phyloP scores from a whole-genome alignment of 805 yeast genomes.

The Dipodascus geniculatus region DNA sequence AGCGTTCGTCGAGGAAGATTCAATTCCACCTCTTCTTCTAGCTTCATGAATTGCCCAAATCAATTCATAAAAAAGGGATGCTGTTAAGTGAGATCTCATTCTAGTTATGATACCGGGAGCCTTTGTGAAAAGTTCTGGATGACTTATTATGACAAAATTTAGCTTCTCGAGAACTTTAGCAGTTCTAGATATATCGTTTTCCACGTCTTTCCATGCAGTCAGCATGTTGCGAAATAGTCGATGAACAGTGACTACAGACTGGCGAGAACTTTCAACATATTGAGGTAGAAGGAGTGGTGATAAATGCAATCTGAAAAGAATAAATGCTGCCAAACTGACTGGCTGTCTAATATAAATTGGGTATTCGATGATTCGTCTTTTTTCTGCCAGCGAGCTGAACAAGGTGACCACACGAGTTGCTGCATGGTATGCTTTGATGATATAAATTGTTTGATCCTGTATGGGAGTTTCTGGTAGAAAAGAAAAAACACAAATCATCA shows the following conservation, averaged over 20 bases:
- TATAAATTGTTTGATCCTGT: conserved; percentile 77
- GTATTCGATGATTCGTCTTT: conserved; percentile 61
- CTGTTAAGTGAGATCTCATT: conserved; percentile 88
- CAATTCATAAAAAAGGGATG: conserved; percentile 80
- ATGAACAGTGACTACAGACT: conserved; percentile 87
- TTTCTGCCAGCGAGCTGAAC: conserved; percentile 57
- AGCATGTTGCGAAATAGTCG: conserved; percentile 76
- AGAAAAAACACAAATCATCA: conserved; percentile 80
- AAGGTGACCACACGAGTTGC: conserved; percentile 77
- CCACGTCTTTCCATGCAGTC: conserved; percentile 84
- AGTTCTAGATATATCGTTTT: conserved; percentile 81
- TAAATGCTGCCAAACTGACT: conserved; percentile 63
- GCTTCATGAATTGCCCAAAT: conserved; percentile 96
- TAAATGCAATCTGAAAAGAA: conserved; percentile 69
- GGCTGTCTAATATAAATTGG: conserved; percentile 83
- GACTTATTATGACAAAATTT: conserved; percentile 75
- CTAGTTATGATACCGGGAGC: conserved; percentile 67
- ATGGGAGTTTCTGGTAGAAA: conserved; percentile 82
- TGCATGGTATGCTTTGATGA: conserved; percentile 65
- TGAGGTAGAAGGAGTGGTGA: conserved; percentile 59
- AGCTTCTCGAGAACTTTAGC: conserved; percentile 84
- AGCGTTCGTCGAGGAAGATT: conserved; percentile 11
- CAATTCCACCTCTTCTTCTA: conserved; percentile 43
- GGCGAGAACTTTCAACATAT: conserved; percentile 79
- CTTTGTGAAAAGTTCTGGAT: conserved; percentile 69